Evolutionary conservation across 2,329 filamentous ascomycete genomes (phyloP).

Genomic region (Apiospora rasikravindrae): DNA sequence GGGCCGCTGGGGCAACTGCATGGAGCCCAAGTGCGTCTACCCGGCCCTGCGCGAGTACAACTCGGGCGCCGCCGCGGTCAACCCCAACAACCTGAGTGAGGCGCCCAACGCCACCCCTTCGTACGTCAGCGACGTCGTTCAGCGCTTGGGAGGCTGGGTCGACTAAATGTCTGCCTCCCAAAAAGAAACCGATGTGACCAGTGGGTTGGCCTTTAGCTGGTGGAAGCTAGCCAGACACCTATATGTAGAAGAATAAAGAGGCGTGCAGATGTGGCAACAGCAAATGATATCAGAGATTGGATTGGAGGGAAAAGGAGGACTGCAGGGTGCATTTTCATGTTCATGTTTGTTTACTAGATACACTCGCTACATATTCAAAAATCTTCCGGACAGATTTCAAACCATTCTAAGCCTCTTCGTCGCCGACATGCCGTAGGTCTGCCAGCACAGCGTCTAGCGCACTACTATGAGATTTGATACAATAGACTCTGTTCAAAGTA

Average conservation of each 20-base stretch:
- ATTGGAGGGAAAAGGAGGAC: background rate
- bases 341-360: background rate
- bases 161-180: conserved; percentile 29
- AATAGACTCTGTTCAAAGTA: too few relatives aligned
- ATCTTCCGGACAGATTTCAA: background rate
- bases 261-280: background rate
- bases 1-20: conserved; percentile 34
- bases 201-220: background rate
- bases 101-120: conserved; percentile 39
- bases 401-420: background rate
- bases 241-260: background rate
- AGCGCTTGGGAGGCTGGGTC: conserved; percentile 43
- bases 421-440: too few relatives aligned
- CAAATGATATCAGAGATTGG: background rate
- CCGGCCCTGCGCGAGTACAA: conserved; percentile 47
- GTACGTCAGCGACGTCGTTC: conserved; percentile 47
- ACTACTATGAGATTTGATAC: too few relatives aligned
- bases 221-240: background rate
- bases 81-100: conserved; percentile 42
- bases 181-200: background rate
- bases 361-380: background rate
- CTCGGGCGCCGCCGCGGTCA: conserved; percentile 41
- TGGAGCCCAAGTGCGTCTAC: conserved; percentile 41
- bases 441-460: too few relatives aligned
- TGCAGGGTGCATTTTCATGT: background rate